Evolutionary conservation across 768 basidiomycete genomes (phyloP), one percentile per base, ranked within the genome.

Genomic region (Tulasnella sp.): DNA sequence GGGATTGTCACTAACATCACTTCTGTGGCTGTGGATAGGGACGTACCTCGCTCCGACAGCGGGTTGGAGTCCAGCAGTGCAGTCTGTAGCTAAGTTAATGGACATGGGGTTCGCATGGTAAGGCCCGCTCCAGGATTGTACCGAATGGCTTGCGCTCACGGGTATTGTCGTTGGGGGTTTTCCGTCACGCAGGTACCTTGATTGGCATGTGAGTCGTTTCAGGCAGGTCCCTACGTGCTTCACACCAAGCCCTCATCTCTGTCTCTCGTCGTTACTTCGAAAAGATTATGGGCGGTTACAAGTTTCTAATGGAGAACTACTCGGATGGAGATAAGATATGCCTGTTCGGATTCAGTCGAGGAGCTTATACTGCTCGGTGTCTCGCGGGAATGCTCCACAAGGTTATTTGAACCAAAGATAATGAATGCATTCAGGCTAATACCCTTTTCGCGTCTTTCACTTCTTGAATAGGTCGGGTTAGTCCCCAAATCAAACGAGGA

Each of bases 141-240:
- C 71, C 18, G 39, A 9, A 31, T 19, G 10, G 44, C 77, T 52
- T 27, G 38, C 31, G 16, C 75, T 80, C n/a, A 75, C 36, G 27
- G 39, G 62, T 27, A 40, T n/a, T 12, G 3, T 46, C 76, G 68
- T 18, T 72, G 46, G 48, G 3, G 16, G 56, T 56, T 52, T 3
- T 21, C 46, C 40, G 6, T 44, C 14, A 44, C 6, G 16, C 72
- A 92, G 92, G 90, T 94, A 91, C 82, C 86, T 94, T 71, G 90
- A 91, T 77, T 88, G 83, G 1, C 93, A 94, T 85, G 91, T 78
- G 19, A 46, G 58, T 46, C 68, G 21, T 27, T 36, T 56, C 24
- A n/a, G 42, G 31, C 9, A 18, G 24, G 19, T 52, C 19, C 8
- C 27, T n/a, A n/a, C n/a, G n/a, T n/a, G n/a, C n/a, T n/a, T n/a